phyloP scores from a whole-genome alignment of 768 basidiomycete genomes.

The Psilocybe cyanescens region DNA sequence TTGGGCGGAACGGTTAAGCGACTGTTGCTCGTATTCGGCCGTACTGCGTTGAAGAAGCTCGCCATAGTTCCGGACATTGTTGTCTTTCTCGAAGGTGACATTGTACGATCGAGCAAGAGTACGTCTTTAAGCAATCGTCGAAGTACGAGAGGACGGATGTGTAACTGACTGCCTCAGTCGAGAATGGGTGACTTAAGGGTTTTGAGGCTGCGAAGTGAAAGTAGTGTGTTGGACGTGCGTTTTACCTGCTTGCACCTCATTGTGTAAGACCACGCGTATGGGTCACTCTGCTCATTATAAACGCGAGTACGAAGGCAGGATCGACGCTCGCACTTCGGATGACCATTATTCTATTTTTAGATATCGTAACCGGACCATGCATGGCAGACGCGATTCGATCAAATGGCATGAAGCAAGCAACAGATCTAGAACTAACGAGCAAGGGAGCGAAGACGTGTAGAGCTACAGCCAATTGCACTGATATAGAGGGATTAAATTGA shows the following conservation, averaged over 20 bases:
- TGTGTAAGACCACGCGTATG: background rate
- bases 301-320: too few species aligned
- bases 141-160: background rate
- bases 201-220: background rate
- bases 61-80: conserved; percentile 27
- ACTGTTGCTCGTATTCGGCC: conserved; percentile 19
- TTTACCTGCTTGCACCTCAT: conserved; percentile 8
- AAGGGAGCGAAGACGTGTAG: too few species aligned
- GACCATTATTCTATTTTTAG: background rate
- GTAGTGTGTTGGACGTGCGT: conserved; percentile 1
- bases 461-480: too few species aligned
- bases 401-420: too few species aligned
- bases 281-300: too few species aligned
- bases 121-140: background rate
- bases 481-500: too few species aligned
- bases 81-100: conserved; percentile 19
- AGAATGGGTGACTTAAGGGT: background rate
- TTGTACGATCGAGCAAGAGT: background rate
- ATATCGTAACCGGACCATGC: background rate
- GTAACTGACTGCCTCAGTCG: background rate
- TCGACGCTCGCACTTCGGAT: background rate
- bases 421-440: too few species aligned
- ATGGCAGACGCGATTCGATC: too few species aligned
- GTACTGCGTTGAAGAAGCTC: conserved; percentile 27
- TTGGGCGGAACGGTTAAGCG: conserved; percentile 23